phyloP scores from a whole-genome alignment of 176 grass and related monocot genomes.

The Pharus latifolius region DNA sequence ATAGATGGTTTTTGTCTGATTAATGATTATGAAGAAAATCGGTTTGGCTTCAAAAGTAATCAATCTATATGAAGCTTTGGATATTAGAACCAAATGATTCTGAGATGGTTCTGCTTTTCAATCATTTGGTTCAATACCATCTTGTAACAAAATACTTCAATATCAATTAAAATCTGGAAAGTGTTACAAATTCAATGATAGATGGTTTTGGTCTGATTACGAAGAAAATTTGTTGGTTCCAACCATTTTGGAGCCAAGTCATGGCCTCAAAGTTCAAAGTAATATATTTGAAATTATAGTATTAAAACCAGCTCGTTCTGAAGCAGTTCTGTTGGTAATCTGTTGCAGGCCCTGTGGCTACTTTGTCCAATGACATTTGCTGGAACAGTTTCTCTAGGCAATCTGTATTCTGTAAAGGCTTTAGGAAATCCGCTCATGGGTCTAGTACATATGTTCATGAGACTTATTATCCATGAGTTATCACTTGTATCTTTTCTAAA shows the following conservation, averaged over 20 bases:
- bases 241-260: no score
- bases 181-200: background rate
- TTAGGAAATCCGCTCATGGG: background rate
- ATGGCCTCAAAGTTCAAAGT: no score
- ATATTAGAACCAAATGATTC: no score
- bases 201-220: background rate
- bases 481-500: background rate
- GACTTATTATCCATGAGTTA: background rate
- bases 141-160: background rate
- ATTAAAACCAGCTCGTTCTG: no score
- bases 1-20: background rate
- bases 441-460: background rate
- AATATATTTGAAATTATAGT: no score
- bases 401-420: background rate
- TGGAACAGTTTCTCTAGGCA: background rate
- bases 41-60: no score
- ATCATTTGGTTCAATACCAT: no score
- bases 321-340: no score
- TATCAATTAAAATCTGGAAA: background rate
- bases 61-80: no score
- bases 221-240: background rate
- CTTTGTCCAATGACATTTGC: no score
- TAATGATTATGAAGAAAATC: background rate
- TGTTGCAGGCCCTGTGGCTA: no score
- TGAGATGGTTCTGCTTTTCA: no score